Base-by-base conservation (phyloP, 352 stramenopile species). In the Saprolegnia parasitica region DNA sequence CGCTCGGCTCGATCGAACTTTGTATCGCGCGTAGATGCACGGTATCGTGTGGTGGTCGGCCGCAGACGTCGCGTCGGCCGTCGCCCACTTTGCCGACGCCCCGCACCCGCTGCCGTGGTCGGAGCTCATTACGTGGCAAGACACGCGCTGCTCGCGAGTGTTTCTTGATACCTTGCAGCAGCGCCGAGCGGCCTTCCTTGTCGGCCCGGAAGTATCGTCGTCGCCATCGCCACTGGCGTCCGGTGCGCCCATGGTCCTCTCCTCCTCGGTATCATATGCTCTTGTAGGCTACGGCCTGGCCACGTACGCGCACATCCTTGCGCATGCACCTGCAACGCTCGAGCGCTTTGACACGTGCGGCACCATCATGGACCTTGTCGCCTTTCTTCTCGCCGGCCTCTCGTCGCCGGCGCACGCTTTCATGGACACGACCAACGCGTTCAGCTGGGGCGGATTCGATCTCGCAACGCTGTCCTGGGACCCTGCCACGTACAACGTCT, bases 21-120 rank as follows among this genome's bases (percentile, higher is more conserved):
- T 29, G 49, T 5, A 23, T 47, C 2, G 23, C 49, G 37, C 16
- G 35, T 71, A 94, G 84, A 94, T 94, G 86, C 86, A 94, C 56
- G 86, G 86, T 6, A 92, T 94, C 55, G 73, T 92, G 49, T 94
- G 86, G 86, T 94, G 86, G 86, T 78, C 75, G 35, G 80, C 79
- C 26, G 77, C 73, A 1, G 73, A 74, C 0, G 80, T 89, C 24
- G 39, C 72, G 13, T 68, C 72, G 0, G 62, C 68, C 21, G 68
- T 75, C 9, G 67, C 75, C 55, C 20, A 35, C 42, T 16, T 50
- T 55, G 15, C 15, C 21, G 24, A 47, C 47, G 42, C 21, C 24
- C 39, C n/a, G 29, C 37, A 49, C 47, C 15, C 11, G 42, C 11
- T 49, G 42, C 13, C 66, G 18, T 94, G 86, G 86, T 90, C 80